phyloP scores from a whole-genome alignment of 148 eudicot species.

The Chenopodium suecicum region DNA sequence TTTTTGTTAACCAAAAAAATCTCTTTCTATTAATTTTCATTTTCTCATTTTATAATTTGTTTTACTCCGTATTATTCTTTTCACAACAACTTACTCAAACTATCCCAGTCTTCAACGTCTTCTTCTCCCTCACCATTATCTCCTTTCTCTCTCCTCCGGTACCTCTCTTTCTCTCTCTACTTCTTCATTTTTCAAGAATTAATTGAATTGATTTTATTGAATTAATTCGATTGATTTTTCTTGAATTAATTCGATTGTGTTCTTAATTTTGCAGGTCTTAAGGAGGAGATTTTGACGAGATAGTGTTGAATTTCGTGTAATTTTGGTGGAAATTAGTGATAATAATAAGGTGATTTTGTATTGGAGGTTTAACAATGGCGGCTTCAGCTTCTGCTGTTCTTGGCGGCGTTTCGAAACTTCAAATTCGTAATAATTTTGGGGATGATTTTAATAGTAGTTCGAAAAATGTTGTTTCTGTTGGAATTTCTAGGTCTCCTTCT shows the following conservation, averaged over 20 bases:
- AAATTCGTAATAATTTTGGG: constrained; percentile 9
- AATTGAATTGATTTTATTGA: too few relatives aligned
- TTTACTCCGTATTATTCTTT: background rate
- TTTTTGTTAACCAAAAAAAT: too few relatives aligned
- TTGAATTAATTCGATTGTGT: background rate
- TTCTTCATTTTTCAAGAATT: background rate
- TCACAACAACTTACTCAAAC: background rate
- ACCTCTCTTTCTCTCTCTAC: background rate
- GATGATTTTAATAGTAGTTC: background rate
- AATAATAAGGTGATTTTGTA: background rate
- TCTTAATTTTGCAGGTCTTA: background rate
- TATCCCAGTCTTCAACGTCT: constrained; percentile 12
- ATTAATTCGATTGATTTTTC: background rate
- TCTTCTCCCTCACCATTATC: constrained; percentile 14
- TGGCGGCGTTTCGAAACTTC: constrained; percentile 25
- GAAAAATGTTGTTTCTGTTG: constrained; percentile 3
- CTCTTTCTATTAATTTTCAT: too few relatives aligned
- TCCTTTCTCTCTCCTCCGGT: constrained; percentile 18
- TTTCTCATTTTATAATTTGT: background rate
- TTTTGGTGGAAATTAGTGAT: background rate
- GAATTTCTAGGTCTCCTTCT: constrained; percentile 1
- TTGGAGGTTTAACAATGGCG: constrained; percentile 18
- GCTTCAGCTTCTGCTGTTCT: constrained; percentile 22
- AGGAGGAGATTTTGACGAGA: constrained; percentile 4
- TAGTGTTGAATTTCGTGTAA: too few relatives aligned